Evolutionary conservation across 2,329 filamentous ascomycete species (phyloP).

Genomic region (Chrysosphaeria jannelii): DNA sequence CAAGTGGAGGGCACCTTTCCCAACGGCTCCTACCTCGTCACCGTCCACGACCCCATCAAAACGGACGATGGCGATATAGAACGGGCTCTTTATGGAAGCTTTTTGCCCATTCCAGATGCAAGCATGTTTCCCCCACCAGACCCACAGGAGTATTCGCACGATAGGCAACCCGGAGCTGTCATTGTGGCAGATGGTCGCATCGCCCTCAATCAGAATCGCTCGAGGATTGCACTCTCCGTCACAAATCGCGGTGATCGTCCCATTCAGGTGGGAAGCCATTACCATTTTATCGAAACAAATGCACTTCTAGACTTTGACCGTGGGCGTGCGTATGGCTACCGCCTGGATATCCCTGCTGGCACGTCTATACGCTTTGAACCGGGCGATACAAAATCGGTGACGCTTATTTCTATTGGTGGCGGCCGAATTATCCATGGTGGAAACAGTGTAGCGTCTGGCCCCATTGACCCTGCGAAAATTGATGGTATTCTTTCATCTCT

Average conservation of each 20-base stretch:
- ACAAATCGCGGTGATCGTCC: constrained; percentile 71
- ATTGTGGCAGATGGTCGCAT: constrained; percentile 33
- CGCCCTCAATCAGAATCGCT: constrained; percentile 40
- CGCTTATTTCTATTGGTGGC: constrained; percentile 65
- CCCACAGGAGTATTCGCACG: constrained; percentile 31
- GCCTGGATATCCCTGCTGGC: constrained; percentile 69
- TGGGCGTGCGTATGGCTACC: constrained; percentile 48
- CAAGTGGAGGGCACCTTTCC: constrained; percentile 89
- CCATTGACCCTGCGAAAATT: constrained; percentile 29
- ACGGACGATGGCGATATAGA: constrained; percentile 63
- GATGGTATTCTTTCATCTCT: constrained; percentile 37
- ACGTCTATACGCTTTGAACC: constrained; percentile 87
- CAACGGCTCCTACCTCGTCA: constrained; percentile 76
- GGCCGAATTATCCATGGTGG: constrained; percentile 55
- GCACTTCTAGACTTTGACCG: constrained; percentile 74
- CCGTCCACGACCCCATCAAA: constrained; percentile 68
- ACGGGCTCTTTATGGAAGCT: constrained; percentile 73
- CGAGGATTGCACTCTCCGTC: constrained; percentile 43
- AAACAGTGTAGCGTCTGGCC: constrained; percentile 47
- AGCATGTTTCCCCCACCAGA: constrained; percentile 36
- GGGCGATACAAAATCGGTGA: constrained; percentile 72
- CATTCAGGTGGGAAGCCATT: constrained; percentile 81
- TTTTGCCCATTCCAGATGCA: constrained; percentile 47
- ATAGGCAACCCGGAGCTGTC: constrained; percentile 51
- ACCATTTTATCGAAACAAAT: constrained; percentile 91